Evolutionary conservation across 352 stramenopile species (phyloP), one percentile per base, ranked within the genome.

Genomic region (Phytophthora tentaculata): DNA sequence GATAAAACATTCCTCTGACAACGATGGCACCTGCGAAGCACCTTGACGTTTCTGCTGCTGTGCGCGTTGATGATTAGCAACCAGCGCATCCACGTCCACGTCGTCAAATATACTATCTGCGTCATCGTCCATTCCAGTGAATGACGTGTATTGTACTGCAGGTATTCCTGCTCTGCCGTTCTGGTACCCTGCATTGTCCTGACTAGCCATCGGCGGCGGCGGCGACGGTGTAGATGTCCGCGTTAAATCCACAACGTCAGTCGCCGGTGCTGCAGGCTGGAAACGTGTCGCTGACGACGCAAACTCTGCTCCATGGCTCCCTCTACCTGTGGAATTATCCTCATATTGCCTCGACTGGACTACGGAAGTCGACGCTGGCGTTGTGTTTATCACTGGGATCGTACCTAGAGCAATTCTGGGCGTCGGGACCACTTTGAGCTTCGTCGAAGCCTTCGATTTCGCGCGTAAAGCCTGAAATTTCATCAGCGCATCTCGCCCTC

Each of bases 21-120:
- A 44, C 0, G 44, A 35, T 8, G 53, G 50, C 5, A 23, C 61
- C 41, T 63, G 55, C 19, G 44, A 32, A 41, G 43, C 41, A 50
- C 4, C 24, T 32, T n/a, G 51, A 55, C 51, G 45, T 24, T 59
- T 70, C 26, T 71, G 53, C 32, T 76, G 54, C 51, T 83, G 62
- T n/a, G 78, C 26, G 3, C 70, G 69, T 20, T 79, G 67, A 26
- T 88, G 76, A 29, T 67, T 82, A 10, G 81, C 79, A 24, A 89
- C 75, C 6, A 89, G 41, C 26, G 79, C 79, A 23, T 89, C 81
- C 13, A 89, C 75, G 59, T 89, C 81, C 26, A 89, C 54, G 20
- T 74, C 61, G 8, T 83, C 70, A 26, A 69, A 69, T 39, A 87
- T 73, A 23, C 65, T 71, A 44, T 78, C 65, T 19, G 44, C 61